Evolutionary conservation across 2,329 filamentous ascomycete species (phyloP), one percentile per base, ranked within the genome.

Genomic region (Trichophyton equinum): DNA sequence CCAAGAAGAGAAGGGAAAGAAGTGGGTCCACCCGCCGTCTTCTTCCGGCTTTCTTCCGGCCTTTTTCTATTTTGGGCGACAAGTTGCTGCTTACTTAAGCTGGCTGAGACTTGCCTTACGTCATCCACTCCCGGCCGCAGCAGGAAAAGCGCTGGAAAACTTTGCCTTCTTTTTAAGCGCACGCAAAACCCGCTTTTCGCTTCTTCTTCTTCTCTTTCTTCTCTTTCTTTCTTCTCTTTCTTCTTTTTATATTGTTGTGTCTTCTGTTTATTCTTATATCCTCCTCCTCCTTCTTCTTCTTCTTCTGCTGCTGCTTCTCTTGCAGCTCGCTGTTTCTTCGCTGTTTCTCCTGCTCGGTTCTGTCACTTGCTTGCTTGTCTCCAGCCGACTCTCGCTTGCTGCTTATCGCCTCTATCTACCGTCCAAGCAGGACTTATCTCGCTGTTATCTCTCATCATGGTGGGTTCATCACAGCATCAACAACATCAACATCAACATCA

Each of bases 371-470:
- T 30, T 30, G 27, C 53, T 38, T 44, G 20, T n/a, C 55, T 40
- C 20, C 18, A 13, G 53, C 38, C n/a, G 25, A 15, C 20, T 42
- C 5, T 38, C 27, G 15, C 27, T 15, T 57, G 8, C 38, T 40
- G 30, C 18, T 57, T 40, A 20, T 36, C 27, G 6, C 22, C 18
- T 38, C 53, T 30, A 40, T 25, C 13, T 57, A 18, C 36, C 53
- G 30, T 56, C 53, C 53, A 56, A 55, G 51, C 51, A 30, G 51
- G 53, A 36, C 30, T 38, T 56, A 33, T 56, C 18, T 40, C 36
- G 2, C 22, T 13, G n/a, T 8, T 9, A 36, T 42, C 22, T n/a
- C 9, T 57, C 55, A 59, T 56, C 58, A 61, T 62, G 57, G 36
- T 57, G 13, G 22, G 36, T 27, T 38, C 27, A 30, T 30, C 27